Conservation (phyloP, 495 filamentous ascomycete species). For the Haplographium delicatum region DNA sequence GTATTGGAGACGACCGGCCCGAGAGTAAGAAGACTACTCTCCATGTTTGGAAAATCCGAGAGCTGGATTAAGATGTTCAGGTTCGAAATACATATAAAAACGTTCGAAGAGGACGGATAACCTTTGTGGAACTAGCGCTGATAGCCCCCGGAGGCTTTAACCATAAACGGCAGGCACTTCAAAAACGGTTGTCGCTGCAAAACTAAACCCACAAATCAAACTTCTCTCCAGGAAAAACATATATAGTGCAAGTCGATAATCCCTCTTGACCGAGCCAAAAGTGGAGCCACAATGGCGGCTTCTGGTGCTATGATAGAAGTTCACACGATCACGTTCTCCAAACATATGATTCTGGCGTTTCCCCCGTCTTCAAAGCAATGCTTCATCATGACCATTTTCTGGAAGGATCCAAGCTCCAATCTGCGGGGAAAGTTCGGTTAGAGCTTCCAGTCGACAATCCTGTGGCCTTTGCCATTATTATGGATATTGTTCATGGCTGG, state of each 20-base stretch:
- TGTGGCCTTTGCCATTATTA: constrained; percentile 38
- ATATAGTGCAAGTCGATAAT: no score
- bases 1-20: constrained; percentile 9
- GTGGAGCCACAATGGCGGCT: no score
- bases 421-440: neutral
- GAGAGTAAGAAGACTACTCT: constrained; percentile 1
- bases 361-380: constrained; percentile 35
- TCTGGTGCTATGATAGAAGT: no score
- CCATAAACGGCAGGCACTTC: no score
- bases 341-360: constrained; percentile 45
- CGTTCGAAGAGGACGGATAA: constrained; percentile 1
- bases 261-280: no score
- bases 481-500: constrained; percentile 46
- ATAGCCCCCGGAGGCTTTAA: no score
- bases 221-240: no score
- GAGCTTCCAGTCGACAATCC: constrained; percentile 24
- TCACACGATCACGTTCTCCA: constrained; percentile 42
- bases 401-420: constrained; percentile 6
- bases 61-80: constrained; percentile 5
- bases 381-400: constrained; percentile 11
- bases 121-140: no score
- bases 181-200: no score
- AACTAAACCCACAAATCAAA: no score
- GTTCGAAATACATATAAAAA: constrained; percentile 4
- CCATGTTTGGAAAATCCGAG: constrained; percentile 4